A percentile compares a stretch with the other conserved stretches of the same genome.
Evolutionary conservation across 2,329 filamentous ascomycete species (phyloP).

Genomic region (Ceratocystis papillata): DNA sequence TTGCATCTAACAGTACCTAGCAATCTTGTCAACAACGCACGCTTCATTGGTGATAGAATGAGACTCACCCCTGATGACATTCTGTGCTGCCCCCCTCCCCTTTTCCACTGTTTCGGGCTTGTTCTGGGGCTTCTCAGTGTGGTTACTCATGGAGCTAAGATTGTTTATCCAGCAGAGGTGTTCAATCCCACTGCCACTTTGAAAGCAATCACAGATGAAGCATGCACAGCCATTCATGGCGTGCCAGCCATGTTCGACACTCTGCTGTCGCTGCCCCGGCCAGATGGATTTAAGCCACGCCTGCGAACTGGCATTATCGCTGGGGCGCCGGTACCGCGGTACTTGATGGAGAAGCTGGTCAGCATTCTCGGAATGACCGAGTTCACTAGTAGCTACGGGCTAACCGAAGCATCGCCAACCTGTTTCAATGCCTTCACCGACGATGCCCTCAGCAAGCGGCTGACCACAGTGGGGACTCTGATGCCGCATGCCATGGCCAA

Average conservation of each 20-base stretch:
- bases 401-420: conserved; percentile 69
- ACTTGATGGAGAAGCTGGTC: conserved; percentile 63
- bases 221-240: conserved; percentile 65
- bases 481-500: conserved; percentile 69
- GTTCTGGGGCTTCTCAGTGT: conserved; percentile 63
- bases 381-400: conserved; percentile 58
- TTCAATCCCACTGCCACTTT: conserved; percentile 60
- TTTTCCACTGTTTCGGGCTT: conserved; percentile 80
- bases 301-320: conserved; percentile 70
- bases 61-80: conserved; percentile 53
- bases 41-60: conserved; percentile 66
- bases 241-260: conserved; percentile 79
- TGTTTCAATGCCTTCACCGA: conserved; percentile 72
- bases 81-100: conserved; percentile 69
- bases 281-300: conserved; percentile 36
- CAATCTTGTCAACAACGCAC: conserved; percentile 54
- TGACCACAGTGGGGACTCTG: conserved; percentile 64
- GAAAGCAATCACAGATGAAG: conserved; percentile 53
- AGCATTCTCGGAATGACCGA: conserved; percentile 63
- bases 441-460: conserved; percentile 54
- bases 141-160: conserved; percentile 63
- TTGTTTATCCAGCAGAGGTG: conserved; percentile 64
- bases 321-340: conserved; percentile 62
- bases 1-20: conserved; percentile 29
- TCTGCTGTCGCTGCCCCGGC: conserved; percentile 40